Percentiles rank a stretch among this genome's conserved stretches.
Conservation (phyloP, 2,329 filamentous ascomycete species). For the Aspergillus phoenicis region DNA sequence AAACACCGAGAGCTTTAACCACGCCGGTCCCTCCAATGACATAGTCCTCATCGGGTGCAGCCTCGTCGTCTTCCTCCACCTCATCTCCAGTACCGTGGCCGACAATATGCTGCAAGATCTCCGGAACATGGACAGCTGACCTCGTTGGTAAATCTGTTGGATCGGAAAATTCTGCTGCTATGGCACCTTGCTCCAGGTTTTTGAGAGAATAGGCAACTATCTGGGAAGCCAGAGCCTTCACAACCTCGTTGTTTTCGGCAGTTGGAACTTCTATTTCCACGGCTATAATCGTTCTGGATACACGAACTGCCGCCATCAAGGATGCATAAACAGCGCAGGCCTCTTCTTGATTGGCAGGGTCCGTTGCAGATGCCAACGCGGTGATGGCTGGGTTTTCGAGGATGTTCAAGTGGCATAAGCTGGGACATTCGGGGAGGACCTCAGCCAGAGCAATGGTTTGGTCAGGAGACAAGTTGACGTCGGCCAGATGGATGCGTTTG, state of each 20-base stretch:
- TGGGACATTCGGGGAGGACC: slow-evolving; percentile 79
- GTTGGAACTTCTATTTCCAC: slow-evolving; percentile 89
- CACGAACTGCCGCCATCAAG: slow-evolving; percentile 79
- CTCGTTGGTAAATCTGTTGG: slow-evolving; percentile 50
- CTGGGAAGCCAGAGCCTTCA: slow-evolving; percentile 89
- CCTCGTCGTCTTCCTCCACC: slow-evolving; percentile 62
- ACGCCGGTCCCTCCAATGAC: slow-evolving; percentile 95
- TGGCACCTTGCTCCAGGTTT: slow-evolving; percentile 81
- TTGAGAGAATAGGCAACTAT: slow-evolving; percentile 92
- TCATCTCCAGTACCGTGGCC: slow-evolving; percentile 64
- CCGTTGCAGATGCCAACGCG: slow-evolving; percentile 73
- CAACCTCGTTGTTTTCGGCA: slow-evolving; percentile 79
- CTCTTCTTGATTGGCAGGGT: slow-evolving; percentile 83
- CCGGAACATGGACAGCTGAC: slow-evolving; percentile 65
- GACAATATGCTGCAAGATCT: slow-evolving; percentile 84
- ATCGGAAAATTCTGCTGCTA: slow-evolving; percentile 58
- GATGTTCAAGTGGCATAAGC: slow-evolving; percentile 82
- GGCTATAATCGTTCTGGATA: slow-evolving; percentile 81
- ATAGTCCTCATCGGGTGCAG: slow-evolving; percentile 87
- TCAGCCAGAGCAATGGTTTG: slow-evolving; percentile 91
- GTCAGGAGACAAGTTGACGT: slow-evolving; percentile 80
- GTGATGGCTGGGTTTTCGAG: slow-evolving; percentile 70
- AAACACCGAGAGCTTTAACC: slow-evolving; percentile 89
- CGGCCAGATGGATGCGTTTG: slow-evolving; percentile 82
- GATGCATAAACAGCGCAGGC: slow-evolving; percentile 93